A percentile compares a stretch with the other conserved stretches of the same genome.
Evolutionary conservation across 495 filamentous ascomycete genomes (phyloP).

Genomic region (Copromyces sp.): DNA sequence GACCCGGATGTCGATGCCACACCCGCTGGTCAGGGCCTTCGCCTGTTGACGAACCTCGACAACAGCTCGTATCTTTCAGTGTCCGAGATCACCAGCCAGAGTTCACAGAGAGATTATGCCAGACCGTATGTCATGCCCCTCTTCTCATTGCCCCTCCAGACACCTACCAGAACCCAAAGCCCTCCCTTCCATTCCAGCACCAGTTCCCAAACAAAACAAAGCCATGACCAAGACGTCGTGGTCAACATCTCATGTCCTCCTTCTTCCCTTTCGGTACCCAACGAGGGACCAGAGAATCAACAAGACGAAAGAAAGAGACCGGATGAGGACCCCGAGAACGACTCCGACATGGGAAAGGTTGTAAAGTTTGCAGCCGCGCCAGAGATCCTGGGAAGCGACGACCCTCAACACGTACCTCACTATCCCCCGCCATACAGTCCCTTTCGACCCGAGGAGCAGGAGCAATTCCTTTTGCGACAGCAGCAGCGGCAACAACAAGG

Average conservation of each 20-base stretch:
- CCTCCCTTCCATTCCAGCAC: neutral
- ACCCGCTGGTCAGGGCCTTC: constrained; percentile 27
- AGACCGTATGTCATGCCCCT: constrained; percentile 35
- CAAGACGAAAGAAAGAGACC: neutral
- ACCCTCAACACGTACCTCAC: neutral
- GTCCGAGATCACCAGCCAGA: neutral
- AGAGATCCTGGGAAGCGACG: neutral
- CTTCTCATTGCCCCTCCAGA: constrained; percentile 3
- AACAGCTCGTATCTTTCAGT: neutral
- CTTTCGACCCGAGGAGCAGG: neutral
- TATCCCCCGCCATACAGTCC: neutral
- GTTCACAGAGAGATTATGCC: neutral
- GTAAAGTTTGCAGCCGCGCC: neutral
- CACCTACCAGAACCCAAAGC: neutral
- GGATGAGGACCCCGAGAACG: neutral
- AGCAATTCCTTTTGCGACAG: neutral
- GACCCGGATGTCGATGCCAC: constrained; percentile 26
- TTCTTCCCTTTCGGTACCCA: neutral
- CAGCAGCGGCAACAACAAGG: neutral
- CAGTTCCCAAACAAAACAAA: neutral
- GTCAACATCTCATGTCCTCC: neutral
- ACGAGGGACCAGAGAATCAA: neutral
- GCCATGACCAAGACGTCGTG: neutral
- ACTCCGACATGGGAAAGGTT: neutral
- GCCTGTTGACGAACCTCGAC: constrained; percentile 33